Evolutionary conservation across 2,329 filamentous ascomycete species (phyloP).

Genomic region (Coleophoma crateriformis): DNA sequence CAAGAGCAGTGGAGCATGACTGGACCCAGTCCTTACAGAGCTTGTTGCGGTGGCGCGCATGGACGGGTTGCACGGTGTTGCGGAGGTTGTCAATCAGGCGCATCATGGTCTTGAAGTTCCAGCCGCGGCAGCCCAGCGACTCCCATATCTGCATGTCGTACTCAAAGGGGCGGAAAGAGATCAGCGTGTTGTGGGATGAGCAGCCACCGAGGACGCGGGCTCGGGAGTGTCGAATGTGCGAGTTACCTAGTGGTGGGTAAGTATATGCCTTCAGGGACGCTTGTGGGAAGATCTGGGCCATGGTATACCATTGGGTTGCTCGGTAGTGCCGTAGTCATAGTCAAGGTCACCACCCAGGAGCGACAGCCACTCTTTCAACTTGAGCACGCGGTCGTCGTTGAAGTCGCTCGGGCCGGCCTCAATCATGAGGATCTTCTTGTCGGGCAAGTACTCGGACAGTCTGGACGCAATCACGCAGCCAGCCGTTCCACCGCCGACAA

Average conservation of each 20-base stretch:
- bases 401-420: constrained; percentile 88
- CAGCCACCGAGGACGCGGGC: constrained; percentile 91
- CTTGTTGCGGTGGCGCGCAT: constrained; percentile 81
- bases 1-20: constrained; percentile 70
- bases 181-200: constrained; percentile 90
- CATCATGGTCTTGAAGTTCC: constrained; percentile 82
- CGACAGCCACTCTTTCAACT: constrained; percentile 81
- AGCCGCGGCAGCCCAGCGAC: constrained; percentile 73
- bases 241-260: constrained; percentile 59
- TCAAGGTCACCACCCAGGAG: constrained; percentile 83
- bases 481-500: constrained; percentile 45
- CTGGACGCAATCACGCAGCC: constrained; percentile 41
- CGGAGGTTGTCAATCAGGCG: constrained; percentile 76
- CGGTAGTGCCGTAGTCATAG: constrained; percentile 81
- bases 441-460: constrained; percentile 69
- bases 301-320: constrained; percentile 74
- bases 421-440: constrained; percentile 76
- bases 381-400: constrained; percentile 79
- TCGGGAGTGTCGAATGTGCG: constrained; percentile 83
- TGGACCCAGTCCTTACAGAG: constrained; percentile 87
- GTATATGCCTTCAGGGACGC: neutral
- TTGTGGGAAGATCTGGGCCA: no score
- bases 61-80: constrained; percentile 87
- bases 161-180: constrained; percentile 86
- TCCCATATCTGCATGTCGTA: constrained; percentile 87